Evolutionary conservation across 352 stramenopile species (phyloP).

Genomic region (Globisporangium rhizosaccharum): DNA sequence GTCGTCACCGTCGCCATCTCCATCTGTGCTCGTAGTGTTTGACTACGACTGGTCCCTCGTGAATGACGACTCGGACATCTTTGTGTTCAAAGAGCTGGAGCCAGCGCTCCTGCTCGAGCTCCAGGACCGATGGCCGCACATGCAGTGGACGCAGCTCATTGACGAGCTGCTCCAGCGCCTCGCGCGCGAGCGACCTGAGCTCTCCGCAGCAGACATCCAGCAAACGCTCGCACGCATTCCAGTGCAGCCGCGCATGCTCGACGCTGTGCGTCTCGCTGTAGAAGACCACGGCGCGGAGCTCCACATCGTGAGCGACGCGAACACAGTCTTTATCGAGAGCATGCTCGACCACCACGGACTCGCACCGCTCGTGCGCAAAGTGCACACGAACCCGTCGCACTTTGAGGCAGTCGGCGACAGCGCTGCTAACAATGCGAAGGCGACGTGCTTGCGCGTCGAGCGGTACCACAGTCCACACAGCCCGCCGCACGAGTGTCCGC

Average conservation of each 20-base stretch:
- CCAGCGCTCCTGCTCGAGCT: conserved; percentile 21
- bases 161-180: conserved; percentile 28
- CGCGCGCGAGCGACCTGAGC: conserved; percentile 15
- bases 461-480: conserved; percentile 27
- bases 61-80: conserved; percentile 39
- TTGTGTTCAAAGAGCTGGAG: conserved; percentile 26
- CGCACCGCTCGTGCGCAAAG: conserved; percentile 20
- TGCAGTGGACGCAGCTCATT: conserved; percentile 21
- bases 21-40: conserved; percentile 39
- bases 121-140: conserved; percentile 9
- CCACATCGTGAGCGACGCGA: conserved; percentile 47
- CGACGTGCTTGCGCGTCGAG: conserved; percentile 23
- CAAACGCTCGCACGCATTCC: conserved; percentile 24
- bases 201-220: conserved; percentile 21
- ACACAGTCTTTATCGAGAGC: conserved; percentile 40
- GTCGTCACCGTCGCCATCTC: background rate
- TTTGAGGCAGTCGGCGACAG: conserved; percentile 8
- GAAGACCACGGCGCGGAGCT: conserved; percentile 23
- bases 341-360: conserved; percentile 31
- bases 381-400: conserved; percentile 35
- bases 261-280: conserved; percentile 36
- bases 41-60: conserved; percentile 45
- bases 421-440: conserved; percentile 8
- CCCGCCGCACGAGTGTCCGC: conserved; percentile 31
- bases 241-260: conserved; percentile 31